Conservation (phyloP, 2,329 filamentous ascomycete genomes). For the Coleophoma eucalyptorum region DNA sequence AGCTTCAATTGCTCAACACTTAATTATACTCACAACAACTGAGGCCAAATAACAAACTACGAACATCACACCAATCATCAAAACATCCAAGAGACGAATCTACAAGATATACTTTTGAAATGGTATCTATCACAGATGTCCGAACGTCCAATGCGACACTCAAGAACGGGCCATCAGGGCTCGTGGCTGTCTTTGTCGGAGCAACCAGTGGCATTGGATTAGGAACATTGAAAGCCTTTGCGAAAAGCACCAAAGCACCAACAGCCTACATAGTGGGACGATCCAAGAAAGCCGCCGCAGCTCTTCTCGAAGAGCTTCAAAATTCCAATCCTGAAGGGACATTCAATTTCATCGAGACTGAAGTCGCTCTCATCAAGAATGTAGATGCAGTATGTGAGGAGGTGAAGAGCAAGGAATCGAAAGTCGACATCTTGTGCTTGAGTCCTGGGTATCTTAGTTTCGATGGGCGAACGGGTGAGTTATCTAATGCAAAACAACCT, state of each 20-base stretch:
- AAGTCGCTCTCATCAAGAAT: slow-evolving; percentile 45
- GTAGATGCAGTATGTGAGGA: slow-evolving; percentile 44
- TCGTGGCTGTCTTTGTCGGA: slow-evolving; percentile 48
- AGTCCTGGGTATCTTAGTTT: slow-evolving; percentile 33
- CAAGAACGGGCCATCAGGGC: slow-evolving; percentile 25
- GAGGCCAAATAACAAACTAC: no score
- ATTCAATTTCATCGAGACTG: slow-evolving; percentile 44
- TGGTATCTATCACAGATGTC: slow-evolving; percentile 28
- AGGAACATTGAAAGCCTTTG: slow-evolving; percentile 41
- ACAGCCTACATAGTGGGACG: slow-evolving; percentile 50
- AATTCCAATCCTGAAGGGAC: slow-evolving; percentile 37
- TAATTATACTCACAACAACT: not conserved
- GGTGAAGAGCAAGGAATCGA: slow-evolving; percentile 38
- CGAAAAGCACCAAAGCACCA: slow-evolving; percentile 34
- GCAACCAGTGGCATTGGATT: slow-evolving; percentile 53
- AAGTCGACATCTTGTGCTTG: slow-evolving; percentile 43
- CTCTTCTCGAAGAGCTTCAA: slow-evolving; percentile 35
- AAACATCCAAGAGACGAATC: not conserved
- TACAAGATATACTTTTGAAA: slow-evolving; percentile 8
- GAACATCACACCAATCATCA: not conserved
- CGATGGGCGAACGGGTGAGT: slow-evolving; percentile 20
- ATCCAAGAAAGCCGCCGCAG: slow-evolving; percentile 28
- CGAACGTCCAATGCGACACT: slow-evolving; percentile 34
- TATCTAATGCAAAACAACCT: not conserved
- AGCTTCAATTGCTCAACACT: not conserved